These are phyloP conservation scores for Eragrostis nindensis DNA, from an alignment of 176 grass and related monocot species.

Conservation along the genomic window DNA sequence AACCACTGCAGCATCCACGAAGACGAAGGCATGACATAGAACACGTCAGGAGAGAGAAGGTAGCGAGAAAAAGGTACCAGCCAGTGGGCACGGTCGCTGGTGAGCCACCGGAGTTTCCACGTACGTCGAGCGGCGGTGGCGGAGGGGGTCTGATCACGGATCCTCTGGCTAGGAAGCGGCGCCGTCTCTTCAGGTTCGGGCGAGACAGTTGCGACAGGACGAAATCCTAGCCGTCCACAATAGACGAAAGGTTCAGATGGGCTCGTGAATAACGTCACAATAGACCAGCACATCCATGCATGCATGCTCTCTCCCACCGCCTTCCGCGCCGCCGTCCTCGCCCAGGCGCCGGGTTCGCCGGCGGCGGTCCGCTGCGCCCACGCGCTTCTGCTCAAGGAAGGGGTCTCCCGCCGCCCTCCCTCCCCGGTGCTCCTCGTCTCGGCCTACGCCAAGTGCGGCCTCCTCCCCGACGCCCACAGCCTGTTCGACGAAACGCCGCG, in stretches of 20 bases:
- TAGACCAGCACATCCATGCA: too few species aligned
- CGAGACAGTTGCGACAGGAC: neutral
- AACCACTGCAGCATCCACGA: too few species aligned
- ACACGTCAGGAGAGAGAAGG: neutral
- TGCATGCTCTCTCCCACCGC: constrained; percentile 49
- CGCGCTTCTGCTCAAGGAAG: constrained; percentile 64
- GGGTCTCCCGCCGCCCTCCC: constrained; percentile 19
- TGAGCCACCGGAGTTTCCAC: neutral
- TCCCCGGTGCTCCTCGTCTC: constrained; percentile 52
- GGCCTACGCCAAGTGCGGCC: constrained; percentile 57
- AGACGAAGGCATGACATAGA: too few species aligned
- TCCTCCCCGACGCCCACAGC: constrained; percentile 49
- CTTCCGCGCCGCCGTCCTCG: constrained; percentile 41
- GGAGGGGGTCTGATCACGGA: too few species aligned
- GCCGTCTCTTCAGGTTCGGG: too few species aligned
- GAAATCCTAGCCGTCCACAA: neutral
- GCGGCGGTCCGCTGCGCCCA: constrained; percentile 39
- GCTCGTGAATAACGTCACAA: too few species aligned
- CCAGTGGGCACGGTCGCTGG: too few species aligned
- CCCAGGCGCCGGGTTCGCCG: constrained; percentile 38
- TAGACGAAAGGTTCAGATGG: constrained; percentile 11
- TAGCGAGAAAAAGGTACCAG: too few species aligned
- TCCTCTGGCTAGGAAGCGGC: too few species aligned
- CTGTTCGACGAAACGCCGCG: constrained; percentile 57
- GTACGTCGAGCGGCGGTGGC: too few species aligned